Conservation (phyloP, 306 rosid genomes). For the Cicer judaicum region DNA sequence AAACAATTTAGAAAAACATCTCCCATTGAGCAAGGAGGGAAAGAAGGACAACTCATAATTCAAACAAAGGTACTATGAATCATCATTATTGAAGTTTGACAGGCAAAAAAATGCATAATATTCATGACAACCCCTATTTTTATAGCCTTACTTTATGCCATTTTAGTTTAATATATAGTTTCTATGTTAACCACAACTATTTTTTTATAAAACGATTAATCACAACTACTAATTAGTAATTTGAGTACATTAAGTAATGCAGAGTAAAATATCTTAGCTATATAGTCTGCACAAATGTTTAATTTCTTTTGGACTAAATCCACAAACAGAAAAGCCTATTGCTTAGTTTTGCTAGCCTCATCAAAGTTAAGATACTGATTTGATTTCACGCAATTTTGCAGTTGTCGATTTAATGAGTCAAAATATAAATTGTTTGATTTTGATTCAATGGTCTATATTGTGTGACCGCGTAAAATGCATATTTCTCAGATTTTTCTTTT, state of each 20-base stretch:
- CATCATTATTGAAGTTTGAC: conserved; percentile 59
- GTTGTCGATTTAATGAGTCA: neutral
- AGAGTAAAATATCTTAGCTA: neutral
- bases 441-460: neutral
- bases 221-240: conserved; percentile 5
- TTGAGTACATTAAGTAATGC: conserved; percentile 17
- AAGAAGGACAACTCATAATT: conserved; percentile 47
- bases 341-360: conserved; percentile 46
- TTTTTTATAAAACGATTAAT: conserved; percentile 39
- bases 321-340: conserved; percentile 47
- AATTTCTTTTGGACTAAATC: conserved; percentile 48
- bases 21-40: conserved; percentile 8
- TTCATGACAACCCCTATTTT: conserved; percentile 49
- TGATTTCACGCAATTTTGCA: neutral
- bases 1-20: conserved; percentile 8
- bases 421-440: neutral
- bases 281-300: conserved; percentile 36
- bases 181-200: conserved; percentile 47
- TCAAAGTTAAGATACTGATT: neutral
- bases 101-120: conserved; percentile 46
- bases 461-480: neutral
- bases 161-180: conserved; percentile 35
- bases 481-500: conserved; percentile 19
- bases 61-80: conserved; percentile 42
- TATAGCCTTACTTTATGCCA: conserved; percentile 46